A percentile compares a stretch with the other conserved stretches of the same genome.
Conservation (phyloP, 257 asterid species). For the Jaltomata sinuosa region DNA sequence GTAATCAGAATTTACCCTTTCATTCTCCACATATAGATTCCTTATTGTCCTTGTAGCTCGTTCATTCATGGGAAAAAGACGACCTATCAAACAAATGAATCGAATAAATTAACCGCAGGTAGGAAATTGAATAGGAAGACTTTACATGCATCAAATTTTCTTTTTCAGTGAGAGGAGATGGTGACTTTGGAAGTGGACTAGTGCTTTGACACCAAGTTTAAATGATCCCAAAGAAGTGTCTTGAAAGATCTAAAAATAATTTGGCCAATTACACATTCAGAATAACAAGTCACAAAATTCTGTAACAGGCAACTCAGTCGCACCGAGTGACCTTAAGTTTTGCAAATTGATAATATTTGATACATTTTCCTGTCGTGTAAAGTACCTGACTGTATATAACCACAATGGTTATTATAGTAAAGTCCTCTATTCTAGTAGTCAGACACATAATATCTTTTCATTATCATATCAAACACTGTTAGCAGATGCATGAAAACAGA, state of each 20-base stretch:
- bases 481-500: background rate
- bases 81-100: conserved; percentile 39
- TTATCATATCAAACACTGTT: background rate
- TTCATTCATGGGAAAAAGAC: conserved; percentile 80
- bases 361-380: background rate
- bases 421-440: background rate
- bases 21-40: conserved; percentile 80
- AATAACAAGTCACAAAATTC: background rate
- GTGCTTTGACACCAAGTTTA: background rate
- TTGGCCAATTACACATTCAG: background rate
- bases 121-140: background rate
- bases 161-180: background rate
- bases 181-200: background rate
- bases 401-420: background rate
- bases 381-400: background rate
- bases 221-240: background rate
- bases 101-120: background rate
- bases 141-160: background rate
- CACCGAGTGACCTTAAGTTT: background rate
- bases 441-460: background rate
- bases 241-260: background rate
- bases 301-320: background rate
- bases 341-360: background rate
- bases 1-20: conserved; percentile 52
- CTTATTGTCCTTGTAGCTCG: conserved; percentile 89